Conservation (phyloP, 2,329 filamentous ascomycete species). For the Xylogone sp. region DNA sequence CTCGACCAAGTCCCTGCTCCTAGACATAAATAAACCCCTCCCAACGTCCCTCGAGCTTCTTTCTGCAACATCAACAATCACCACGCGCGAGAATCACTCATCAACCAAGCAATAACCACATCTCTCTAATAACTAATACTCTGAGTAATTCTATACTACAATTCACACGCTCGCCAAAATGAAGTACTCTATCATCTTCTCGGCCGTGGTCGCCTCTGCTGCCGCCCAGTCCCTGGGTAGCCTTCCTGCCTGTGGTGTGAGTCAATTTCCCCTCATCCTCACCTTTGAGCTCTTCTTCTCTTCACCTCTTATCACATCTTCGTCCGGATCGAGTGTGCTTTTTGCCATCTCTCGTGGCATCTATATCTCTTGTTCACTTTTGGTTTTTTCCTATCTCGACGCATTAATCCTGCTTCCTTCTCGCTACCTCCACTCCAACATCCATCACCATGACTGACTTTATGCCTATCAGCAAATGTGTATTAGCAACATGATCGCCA, state of each 20-base stretch:
- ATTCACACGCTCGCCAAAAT: conserved; percentile 18
- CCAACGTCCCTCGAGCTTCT: too few species aligned
- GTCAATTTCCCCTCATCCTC: conserved; percentile 8
- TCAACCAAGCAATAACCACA: not conserved
- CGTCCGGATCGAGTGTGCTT: not conserved
- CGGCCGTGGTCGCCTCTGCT: conserved; percentile 20
- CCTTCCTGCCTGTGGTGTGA: conserved; percentile 29
- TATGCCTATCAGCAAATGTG: conserved; percentile 28
- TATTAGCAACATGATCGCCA: conserved; percentile 40
- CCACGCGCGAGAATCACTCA: not conserved
- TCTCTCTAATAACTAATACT: not conserved
- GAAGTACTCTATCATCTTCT: conserved; percentile 23
- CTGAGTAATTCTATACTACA: not conserved
- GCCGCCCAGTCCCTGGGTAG: conserved; percentile 17
- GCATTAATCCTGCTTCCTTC: too few species aligned
- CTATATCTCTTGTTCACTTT: not conserved
- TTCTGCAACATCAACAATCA: not conserved
- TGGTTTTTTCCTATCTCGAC: too few species aligned
- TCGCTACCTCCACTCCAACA: too few species aligned
- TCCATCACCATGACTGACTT: conserved; percentile 13
- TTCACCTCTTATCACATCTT: not conserved
- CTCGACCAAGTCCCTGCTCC: too few species aligned
- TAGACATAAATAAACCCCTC: too few species aligned
- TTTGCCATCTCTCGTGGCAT: not conserved
- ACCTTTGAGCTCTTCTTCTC: not conserved